phyloP scores from a whole-genome alignment of 352 stramenopile genomes.

The Globisporangium emineosum region DNA sequence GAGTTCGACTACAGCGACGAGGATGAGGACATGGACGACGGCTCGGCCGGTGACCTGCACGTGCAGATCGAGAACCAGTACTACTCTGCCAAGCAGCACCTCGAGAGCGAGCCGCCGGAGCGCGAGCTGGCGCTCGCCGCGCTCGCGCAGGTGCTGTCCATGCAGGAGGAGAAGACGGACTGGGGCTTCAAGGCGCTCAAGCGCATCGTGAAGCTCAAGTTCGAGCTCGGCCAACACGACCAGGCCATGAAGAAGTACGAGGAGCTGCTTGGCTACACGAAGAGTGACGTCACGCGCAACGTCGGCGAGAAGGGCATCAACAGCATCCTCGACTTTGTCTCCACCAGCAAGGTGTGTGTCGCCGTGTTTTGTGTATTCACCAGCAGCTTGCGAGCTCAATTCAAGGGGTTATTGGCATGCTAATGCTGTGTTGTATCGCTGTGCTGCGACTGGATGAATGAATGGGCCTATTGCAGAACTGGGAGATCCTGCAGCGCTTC shows the following conservation, averaged over 20 bases:
- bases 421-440: neutral
- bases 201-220: slow-evolving; percentile 92
- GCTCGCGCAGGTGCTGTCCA: slow-evolving; percentile 49
- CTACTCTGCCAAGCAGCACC: slow-evolving; percentile 87
- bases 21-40: slow-evolving; percentile 86
- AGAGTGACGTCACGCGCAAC: slow-evolving; percentile 89
- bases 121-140: slow-evolving; percentile 38
- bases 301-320: slow-evolving; percentile 95
- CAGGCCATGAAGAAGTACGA: slow-evolving; percentile 85
- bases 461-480: slow-evolving; percentile 38
- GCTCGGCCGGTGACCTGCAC: slow-evolving; percentile 75
- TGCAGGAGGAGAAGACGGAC: slow-evolving; percentile 59
- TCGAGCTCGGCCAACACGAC: slow-evolving; percentile 66
- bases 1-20: slow-evolving; percentile 93
- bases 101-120: slow-evolving; percentile 53
- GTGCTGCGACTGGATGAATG: neutral
- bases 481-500: slow-evolving; percentile 81
- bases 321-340: slow-evolving; percentile 93
- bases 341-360: slow-evolving; percentile 61
- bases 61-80: slow-evolving; percentile 94
- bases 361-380: neutral
- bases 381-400: neutral
- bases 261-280: slow-evolving; percentile 87
- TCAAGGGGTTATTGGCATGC: neutral
- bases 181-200: slow-evolving; percentile 96